Percentiles rank a stretch among this genome's conserved stretches.
Conservation (phyloP, 768 basidiomycete genomes). For the Dentipellis sp. region DNA sequence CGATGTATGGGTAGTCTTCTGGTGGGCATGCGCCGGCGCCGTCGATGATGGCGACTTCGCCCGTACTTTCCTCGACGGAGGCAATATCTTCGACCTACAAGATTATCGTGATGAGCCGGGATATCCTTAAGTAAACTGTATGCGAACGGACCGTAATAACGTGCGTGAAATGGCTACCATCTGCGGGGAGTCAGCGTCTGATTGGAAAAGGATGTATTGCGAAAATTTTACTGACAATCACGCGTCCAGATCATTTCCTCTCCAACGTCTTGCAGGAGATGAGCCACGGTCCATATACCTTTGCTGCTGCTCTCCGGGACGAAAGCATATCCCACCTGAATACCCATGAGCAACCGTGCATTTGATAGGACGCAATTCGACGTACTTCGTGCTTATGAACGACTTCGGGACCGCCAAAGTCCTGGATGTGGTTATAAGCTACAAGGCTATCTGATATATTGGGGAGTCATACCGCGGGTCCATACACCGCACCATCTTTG, state of each 20-base stretch:
- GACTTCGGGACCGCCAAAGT: background rate
- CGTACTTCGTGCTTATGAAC: background rate
- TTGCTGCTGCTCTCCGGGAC: slow-evolving; percentile 1
- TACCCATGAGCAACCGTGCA: background rate
- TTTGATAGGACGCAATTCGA: too few species aligned
- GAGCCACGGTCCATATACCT: background rate
- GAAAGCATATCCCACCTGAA: background rate
- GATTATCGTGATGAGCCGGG: background rate
- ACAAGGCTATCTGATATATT: background rate
- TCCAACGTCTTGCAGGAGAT: background rate
- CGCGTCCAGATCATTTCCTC: background rate
- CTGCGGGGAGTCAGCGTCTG: background rate
- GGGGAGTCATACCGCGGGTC: background rate
- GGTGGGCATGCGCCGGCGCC: slow-evolving; percentile 2
- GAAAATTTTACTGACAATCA: background rate
- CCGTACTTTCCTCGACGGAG: background rate
- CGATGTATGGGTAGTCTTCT: background rate
- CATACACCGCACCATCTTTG: slow-evolving; percentile 2
- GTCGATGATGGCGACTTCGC: background rate
- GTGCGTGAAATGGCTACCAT: background rate
- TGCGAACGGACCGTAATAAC: background rate
- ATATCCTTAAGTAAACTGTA: background rate
- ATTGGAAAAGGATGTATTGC: background rate
- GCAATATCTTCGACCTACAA: slow-evolving; percentile 1
- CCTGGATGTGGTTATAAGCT: background rate